Conservation (phyloP, 176 grass and related monocot species). For the Tuctoria greenei region DNA sequence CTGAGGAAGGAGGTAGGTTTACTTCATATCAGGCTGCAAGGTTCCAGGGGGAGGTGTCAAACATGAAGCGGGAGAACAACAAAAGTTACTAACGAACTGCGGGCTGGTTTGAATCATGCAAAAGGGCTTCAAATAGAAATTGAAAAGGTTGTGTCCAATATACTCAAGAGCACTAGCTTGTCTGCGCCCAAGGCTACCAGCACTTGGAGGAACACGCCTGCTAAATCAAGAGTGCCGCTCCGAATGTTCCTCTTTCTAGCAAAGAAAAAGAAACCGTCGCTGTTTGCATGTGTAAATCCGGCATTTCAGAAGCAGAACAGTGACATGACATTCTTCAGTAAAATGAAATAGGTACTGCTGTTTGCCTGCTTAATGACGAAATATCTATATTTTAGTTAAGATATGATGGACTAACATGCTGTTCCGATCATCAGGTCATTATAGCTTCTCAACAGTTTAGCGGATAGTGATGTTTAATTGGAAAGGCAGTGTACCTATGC, state of each 20-base stretch:
- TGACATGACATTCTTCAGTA: conserved; percentile 50
- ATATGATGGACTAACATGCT: neutral
- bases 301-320: conserved; percentile 68
- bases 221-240: conserved; percentile 60
- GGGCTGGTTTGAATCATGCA: conserved; percentile 54
- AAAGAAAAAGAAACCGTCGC: conserved; percentile 63
- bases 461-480: no score
- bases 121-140: conserved; percentile 52
- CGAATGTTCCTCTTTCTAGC: conserved; percentile 73
- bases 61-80: conserved; percentile 89
- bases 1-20: conserved; percentile 24
- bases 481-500: no score
- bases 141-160: conserved; percentile 52
- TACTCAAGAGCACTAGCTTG: conserved; percentile 39
- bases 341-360: conserved; percentile 48
- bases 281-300: conserved; percentile 68
- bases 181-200: conserved; percentile 39
- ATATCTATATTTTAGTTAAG: neutral
- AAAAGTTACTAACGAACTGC: conserved; percentile 65
- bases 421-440: conserved; percentile 23
- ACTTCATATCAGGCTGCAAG: conserved; percentile 76
- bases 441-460: no score
- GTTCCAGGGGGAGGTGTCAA: conserved; percentile 77
- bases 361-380: neutral
- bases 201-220: conserved; percentile 34